Evolutionary conservation across 2,329 filamentous ascomycete species (phyloP).

Genomic region (Cyphellophora attinorum): DNA sequence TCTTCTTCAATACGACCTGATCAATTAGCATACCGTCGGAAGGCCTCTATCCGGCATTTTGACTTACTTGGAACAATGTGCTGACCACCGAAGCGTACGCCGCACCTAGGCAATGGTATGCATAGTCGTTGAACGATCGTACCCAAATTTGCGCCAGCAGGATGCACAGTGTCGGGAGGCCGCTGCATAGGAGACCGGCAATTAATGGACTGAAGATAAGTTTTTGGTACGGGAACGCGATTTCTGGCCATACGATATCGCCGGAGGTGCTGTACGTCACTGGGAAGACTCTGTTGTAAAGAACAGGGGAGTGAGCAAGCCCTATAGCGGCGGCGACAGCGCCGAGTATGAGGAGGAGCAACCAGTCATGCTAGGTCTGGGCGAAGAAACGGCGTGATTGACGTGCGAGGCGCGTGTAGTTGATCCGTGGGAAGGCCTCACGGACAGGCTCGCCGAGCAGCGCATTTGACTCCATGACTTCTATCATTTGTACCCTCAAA

Average conservation of each 20-base stretch:
- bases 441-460: too few species aligned
- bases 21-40: too few species aligned
- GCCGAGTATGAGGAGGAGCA: background rate
- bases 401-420: too few species aligned
- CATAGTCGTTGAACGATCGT: slow-evolving; percentile 11
- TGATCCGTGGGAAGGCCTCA: too few species aligned
- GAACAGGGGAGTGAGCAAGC: background rate
- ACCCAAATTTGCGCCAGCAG: slow-evolving; percentile 11
- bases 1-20: slow-evolving; percentile 16
- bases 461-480: too few species aligned
- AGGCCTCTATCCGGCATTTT: too few species aligned
- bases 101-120: slow-evolving; percentile 11
- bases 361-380: background rate
- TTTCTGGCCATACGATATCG: slow-evolving; percentile 7
- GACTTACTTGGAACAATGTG: slow-evolving; percentile 13
- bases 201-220: slow-evolving; percentile 9
- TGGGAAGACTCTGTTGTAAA: slow-evolving; percentile 3
- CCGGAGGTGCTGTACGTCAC: slow-evolving; percentile 4
- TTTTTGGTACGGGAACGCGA: slow-evolving; percentile 13
- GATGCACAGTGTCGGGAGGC: slow-evolving; percentile 10
- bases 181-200: slow-evolving; percentile 8
- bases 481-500: too few species aligned
- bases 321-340: slow-evolving; percentile 2
- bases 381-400: too few species aligned
- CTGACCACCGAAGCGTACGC: slow-evolving; percentile 10